These are phyloP conservation scores for Saprolegnia parasitica DNA, from an alignment of 352 stramenopile genomes.

Conservation along the genomic window DNA sequence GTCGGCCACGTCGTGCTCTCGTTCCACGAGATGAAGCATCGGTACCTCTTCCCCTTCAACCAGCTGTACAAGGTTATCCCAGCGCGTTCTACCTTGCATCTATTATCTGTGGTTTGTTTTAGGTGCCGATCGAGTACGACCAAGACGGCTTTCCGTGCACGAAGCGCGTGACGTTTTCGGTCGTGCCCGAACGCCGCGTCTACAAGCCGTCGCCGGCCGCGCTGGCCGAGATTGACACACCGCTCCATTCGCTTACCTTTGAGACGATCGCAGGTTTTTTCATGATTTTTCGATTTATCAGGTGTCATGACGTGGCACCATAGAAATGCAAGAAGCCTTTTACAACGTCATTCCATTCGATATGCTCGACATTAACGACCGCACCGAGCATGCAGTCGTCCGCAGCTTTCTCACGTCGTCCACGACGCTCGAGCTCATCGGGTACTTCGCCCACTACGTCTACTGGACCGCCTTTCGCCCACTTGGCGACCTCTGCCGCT, in stretches of 20 bases:
- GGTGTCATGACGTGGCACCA: constrained; percentile 35
- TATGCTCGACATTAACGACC: constrained; percentile 30
- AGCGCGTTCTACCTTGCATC: no score
- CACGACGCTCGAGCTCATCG: constrained; percentile 12
- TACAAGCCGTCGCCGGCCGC: constrained; percentile 33
- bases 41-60: constrained; percentile 65
- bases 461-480: constrained; percentile 25
- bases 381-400: constrained; percentile 5
- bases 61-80: constrained; percentile 25
- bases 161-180: constrained; percentile 17
- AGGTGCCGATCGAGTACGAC: constrained; percentile 30
- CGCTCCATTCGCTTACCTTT: constrained; percentile 39
- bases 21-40: constrained; percentile 71
- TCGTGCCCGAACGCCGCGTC: constrained; percentile 30
- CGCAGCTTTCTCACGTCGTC: not conserved
- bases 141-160: constrained; percentile 44
- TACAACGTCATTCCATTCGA: constrained; percentile 42
- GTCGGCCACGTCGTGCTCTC: constrained; percentile 51
- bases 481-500: not conserved
- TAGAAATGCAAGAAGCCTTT: constrained; percentile 48
- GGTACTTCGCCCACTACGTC: constrained; percentile 25
- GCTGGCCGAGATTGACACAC: constrained; percentile 33
- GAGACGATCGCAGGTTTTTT: constrained; percentile 49
- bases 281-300: no score
- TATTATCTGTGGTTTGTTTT: not conserved